Conservation (phyloP, 441 rosid genomes). For the Corymbia calophylla region DNA sequence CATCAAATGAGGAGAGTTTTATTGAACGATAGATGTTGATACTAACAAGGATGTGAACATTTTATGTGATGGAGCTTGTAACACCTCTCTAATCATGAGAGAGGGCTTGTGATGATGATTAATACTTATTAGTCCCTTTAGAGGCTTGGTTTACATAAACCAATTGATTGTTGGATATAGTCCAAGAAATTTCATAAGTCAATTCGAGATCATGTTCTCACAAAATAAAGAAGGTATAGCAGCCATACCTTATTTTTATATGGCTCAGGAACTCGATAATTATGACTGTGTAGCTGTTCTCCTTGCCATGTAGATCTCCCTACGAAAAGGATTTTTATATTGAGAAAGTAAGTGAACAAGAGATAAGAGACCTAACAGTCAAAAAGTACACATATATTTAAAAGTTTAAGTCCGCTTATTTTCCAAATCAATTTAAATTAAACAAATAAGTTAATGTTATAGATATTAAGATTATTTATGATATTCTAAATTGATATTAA, state of each 20-base stretch:
- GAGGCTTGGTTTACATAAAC: background rate
- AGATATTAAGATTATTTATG: background rate
- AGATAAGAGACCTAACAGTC: background rate
- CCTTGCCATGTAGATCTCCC: background rate
- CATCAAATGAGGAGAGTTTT: background rate
- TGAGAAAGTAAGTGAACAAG: background rate
- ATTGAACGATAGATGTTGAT: background rate
- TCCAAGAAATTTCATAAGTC: background rate
- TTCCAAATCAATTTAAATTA: background rate
- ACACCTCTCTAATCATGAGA: background rate
- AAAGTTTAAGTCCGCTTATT: background rate
- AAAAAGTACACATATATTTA: background rate
- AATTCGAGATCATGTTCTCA: background rate
- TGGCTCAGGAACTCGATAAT: background rate
- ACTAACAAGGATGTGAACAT: background rate
- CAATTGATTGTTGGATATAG: background rate
- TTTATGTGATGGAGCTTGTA: background rate
- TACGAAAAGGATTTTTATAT: background rate
- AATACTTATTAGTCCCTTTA: background rate
- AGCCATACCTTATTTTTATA: background rate
- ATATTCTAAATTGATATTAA: too few species aligned
- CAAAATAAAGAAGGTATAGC: background rate
- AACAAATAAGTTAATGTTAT: background rate
- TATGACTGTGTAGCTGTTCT: slow-evolving; percentile 4
- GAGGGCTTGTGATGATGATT: background rate